phyloP scores from a whole-genome alignment of 1,139 yeast species.

The Trichomonascaceae sp. region DNA sequence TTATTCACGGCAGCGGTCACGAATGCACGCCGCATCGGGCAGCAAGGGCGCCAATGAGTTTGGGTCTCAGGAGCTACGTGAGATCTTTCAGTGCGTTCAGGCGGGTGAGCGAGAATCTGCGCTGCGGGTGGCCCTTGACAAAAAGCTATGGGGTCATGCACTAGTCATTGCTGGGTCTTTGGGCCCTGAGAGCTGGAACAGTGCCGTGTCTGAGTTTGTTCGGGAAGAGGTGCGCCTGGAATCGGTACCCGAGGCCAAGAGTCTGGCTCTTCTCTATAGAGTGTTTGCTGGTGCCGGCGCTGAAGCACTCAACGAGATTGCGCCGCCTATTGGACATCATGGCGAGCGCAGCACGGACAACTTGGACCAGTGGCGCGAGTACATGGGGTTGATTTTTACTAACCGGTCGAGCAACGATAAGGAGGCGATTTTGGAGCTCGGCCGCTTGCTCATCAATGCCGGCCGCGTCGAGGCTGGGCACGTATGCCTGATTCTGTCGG shows the following conservation, averaged over 20 bases:
- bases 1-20: conserved; percentile 7
- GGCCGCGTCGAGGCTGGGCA: conserved; percentile 25
- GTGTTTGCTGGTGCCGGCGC: conserved; percentile 52
- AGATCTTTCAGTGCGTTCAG: conserved; percentile 32
- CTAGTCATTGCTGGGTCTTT: conserved; percentile 54
- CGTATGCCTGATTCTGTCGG: conserved; percentile 18
- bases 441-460: conserved; percentile 18
- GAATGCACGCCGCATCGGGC: not conserved
- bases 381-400: conserved; percentile 21
- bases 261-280: conserved; percentile 51
- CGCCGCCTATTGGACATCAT: conserved; percentile 5
- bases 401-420: conserved; percentile 20
- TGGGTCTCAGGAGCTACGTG: conserved; percentile 17
- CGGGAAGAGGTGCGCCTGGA: conserved; percentile 29
- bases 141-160: conserved; percentile 70
- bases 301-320: conserved; percentile 39
- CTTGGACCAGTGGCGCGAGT: conserved; percentile 23
- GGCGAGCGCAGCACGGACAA: conserved; percentile 3
- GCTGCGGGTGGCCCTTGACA: conserved; percentile 43
- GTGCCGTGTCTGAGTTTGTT: conserved; percentile 41
- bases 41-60: conserved; percentile 13
- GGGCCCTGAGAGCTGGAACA: conserved; percentile 49
- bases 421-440: conserved; percentile 24
- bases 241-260: conserved; percentile 29
- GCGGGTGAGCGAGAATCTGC: conserved; percentile 60